A percentile compares a stretch with the other conserved stretches of the same genome.
Evolutionary conservation across 371 early-diverging fungal species (phyloP).

Genomic region (Haplosporangium sp.): DNA sequence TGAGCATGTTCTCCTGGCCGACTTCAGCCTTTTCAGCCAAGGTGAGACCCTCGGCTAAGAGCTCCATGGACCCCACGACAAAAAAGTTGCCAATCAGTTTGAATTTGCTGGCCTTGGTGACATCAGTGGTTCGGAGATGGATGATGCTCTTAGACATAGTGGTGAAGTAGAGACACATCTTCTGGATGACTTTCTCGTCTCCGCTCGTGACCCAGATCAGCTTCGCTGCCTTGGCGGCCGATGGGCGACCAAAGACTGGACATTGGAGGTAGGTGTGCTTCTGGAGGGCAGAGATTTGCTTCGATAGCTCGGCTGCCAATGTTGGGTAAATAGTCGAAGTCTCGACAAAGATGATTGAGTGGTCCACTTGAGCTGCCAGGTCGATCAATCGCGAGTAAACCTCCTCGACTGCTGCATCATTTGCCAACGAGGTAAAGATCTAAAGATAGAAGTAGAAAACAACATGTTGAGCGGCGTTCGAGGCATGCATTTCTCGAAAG

Average conservation of each 20-base stretch:
- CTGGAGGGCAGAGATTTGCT: slow-evolving; percentile 22
- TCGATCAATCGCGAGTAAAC: slow-evolving; percentile 44
- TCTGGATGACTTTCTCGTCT: slow-evolving; percentile 42
- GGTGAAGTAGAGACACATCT: slow-evolving; percentile 53
- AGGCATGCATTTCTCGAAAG: no score
- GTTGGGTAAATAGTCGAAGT: slow-evolving; percentile 54
- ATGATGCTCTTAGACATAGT: slow-evolving; percentile 54
- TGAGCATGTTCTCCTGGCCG: slow-evolving; percentile 67
- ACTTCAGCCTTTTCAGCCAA: slow-evolving; percentile 74
- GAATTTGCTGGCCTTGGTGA: slow-evolving; percentile 59
- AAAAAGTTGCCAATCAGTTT: slow-evolving; percentile 82
- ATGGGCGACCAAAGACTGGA: slow-evolving; percentile 70
- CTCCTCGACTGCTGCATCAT: slow-evolving; percentile 53
- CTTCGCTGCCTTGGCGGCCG: slow-evolving; percentile 59
- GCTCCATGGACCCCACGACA: slow-evolving; percentile 67
- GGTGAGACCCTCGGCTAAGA: slow-evolving; percentile 78
- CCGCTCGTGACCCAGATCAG: slow-evolving; percentile 66
- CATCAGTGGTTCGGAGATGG: slow-evolving; percentile 56
- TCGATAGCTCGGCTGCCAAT: slow-evolving; percentile 20
- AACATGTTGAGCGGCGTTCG: background rate
- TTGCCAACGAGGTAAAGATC: slow-evolving; percentile 55
- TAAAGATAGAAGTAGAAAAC: background rate
- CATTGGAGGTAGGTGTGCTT: slow-evolving; percentile 56
- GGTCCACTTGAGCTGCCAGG: slow-evolving; percentile 34
- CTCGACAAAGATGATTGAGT: slow-evolving; percentile 53